Evolutionary conservation across 1,284 basidiomycete species (phyloP).

Genomic region (Ustilago hordei): DNA sequence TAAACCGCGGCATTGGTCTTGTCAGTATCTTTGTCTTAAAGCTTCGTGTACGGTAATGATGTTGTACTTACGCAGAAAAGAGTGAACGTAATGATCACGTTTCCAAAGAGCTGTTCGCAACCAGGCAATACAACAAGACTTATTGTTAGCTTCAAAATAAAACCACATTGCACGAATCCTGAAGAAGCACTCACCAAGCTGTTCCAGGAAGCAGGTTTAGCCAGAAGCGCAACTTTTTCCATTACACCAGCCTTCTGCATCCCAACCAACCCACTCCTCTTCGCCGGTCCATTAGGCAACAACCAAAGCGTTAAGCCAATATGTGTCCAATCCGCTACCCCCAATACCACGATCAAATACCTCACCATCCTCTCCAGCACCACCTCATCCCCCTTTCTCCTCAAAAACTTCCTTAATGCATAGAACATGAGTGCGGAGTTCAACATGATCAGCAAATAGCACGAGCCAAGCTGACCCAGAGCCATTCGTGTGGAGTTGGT

Average conservation of each 20-base stretch:
- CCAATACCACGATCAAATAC: slow-evolving; percentile 55
- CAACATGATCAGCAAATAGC: slow-evolving; percentile 62
- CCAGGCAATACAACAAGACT: neutral
- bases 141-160: neutral
- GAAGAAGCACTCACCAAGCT: slow-evolving; percentile 29
- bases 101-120: slow-evolving; percentile 53
- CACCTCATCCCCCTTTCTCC: slow-evolving; percentile 20
- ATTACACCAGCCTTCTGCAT: slow-evolving; percentile 5
- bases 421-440: slow-evolving; percentile 57
- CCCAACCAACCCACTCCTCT: slow-evolving; percentile 4
- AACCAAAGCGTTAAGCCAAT: slow-evolving; percentile 56
- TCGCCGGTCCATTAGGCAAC: slow-evolving; percentile 51
- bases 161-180: too few relatives aligned
- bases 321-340: slow-evolving; percentile 61
- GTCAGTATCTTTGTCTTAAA: neutral
- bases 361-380: slow-evolving; percentile 39
- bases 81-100: slow-evolving; percentile 61
- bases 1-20: neutral
- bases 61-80: slow-evolving; percentile 52
- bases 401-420: slow-evolving; percentile 35
- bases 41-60: neutral
- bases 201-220: slow-evolving; percentile 48
- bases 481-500: slow-evolving; percentile 46
- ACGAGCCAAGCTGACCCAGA: slow-evolving; percentile 57
- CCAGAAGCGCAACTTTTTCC: slow-evolving; percentile 32